Percentiles rank a stretch among this genome's conserved stretches.
These are phyloP conservation scores for Colletotrichum lupini DNA, from an alignment of 2,329 filamentous ascomycete genomes.

Conservation along the genomic window DNA sequence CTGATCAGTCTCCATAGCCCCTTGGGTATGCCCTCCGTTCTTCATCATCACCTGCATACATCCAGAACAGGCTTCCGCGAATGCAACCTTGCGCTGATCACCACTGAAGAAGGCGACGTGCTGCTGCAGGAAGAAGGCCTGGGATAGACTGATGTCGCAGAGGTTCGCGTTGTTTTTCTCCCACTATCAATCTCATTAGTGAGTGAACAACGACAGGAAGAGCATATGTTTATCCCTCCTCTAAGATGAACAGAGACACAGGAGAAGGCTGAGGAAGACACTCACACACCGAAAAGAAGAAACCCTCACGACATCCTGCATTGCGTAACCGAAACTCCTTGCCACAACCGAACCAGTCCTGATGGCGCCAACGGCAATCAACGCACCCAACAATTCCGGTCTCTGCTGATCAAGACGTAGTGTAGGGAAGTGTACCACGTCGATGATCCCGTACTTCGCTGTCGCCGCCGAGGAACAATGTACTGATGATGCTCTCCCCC, in stretches of 20 bases:
- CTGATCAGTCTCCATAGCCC: not conserved
- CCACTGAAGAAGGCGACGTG: constrained; percentile 11
- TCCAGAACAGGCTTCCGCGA: constrained; percentile 1
- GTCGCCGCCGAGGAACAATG: not conserved
- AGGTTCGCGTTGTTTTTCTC: not conserved
- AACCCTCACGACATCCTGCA: constrained; percentile 15
- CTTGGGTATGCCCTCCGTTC: constrained; percentile 8
- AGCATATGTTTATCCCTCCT: too few species aligned
- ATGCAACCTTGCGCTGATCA: not conserved
- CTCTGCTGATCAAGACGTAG: not conserved
- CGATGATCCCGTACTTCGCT: not conserved
- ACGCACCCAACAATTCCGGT: not conserved
- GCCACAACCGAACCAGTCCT: not conserved
- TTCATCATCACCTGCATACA: constrained; percentile 1
- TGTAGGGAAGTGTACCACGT: constrained; percentile 15
- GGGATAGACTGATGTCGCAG: constrained; percentile 3
- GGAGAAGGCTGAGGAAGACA: too few species aligned
- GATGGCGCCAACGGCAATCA: not conserved
- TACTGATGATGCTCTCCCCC: not conserved
- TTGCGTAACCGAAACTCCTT: not conserved
- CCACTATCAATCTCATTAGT: not conserved
- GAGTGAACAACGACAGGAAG: not conserved
- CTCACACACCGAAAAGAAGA: constrained; percentile 7
- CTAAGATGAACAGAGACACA: not conserved
- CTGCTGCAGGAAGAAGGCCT: constrained; percentile 20